phyloP scores from a whole-genome alignment of 352 stramenopile species.

The Pythium plurisporium region DNA sequence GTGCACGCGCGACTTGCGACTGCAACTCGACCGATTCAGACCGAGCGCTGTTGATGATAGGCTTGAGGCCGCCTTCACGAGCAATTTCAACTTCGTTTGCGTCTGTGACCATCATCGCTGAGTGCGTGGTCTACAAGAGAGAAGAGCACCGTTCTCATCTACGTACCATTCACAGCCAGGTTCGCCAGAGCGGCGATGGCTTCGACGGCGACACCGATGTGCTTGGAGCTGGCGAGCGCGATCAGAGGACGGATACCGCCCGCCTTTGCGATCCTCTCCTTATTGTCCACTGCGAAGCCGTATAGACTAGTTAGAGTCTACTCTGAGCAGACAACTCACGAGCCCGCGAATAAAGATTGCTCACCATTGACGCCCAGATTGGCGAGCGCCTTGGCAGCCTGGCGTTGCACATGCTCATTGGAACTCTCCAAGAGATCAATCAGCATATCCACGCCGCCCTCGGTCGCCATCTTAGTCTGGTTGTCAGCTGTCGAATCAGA shows the following conservation, averaged over 20 bases:
- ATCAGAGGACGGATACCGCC: slow-evolving; percentile 88
- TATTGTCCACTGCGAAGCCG: slow-evolving; percentile 79
- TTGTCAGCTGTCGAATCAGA: slow-evolving; percentile 71
- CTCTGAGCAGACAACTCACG: neutral
- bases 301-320: neutral
- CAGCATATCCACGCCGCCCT: slow-evolving; percentile 93
- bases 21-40: slow-evolving; percentile 84
- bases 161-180: slow-evolving; percentile 89
- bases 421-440: slow-evolving; percentile 84
- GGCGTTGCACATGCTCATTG: slow-evolving; percentile 89
- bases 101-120: slow-evolving; percentile 66
- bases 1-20: slow-evolving; percentile 84
- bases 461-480: slow-evolving; percentile 91
- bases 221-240: slow-evolving; percentile 69
- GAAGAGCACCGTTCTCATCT: no score
- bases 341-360: neutral
- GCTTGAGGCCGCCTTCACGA: slow-evolving; percentile 79
- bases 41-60: slow-evolving; percentile 84
- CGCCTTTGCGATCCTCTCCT: slow-evolving; percentile 88
- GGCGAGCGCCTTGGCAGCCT: slow-evolving; percentile 92
- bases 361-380: slow-evolving; percentile 90
- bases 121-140: no score
- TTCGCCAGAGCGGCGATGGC: slow-evolving; percentile 93
- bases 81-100: slow-evolving; percentile 92
- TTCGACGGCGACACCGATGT: slow-evolving; percentile 86